phyloP scores from a whole-genome alignment of 495 filamentous ascomycete genomes.

The Aspergillus steynii region DNA sequence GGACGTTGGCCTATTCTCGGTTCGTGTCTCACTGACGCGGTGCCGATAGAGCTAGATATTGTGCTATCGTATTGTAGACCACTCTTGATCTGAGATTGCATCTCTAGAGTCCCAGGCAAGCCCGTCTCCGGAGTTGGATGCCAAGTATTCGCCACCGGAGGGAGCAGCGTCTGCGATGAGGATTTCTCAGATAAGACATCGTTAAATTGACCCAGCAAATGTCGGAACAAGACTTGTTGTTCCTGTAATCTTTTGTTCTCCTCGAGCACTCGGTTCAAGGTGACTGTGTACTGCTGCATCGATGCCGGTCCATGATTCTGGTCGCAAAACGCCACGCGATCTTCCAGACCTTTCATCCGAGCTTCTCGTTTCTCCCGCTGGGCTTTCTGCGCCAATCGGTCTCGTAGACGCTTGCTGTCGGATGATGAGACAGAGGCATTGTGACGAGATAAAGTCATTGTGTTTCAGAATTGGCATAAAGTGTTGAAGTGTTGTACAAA shows the following conservation, averaged over 20 bases:
- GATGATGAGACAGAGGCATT: slow-evolving; percentile 11
- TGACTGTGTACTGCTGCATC: background rate
- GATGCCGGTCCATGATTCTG: slow-evolving; percentile 6
- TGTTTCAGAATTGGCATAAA: background rate
- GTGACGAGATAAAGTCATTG: slow-evolving; percentile 6
- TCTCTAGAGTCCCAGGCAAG: background rate
- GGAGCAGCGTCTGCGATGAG: too few relatives aligned
- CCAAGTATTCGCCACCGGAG: background rate
- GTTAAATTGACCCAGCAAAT: background rate
- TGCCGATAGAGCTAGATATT: too few relatives aligned
- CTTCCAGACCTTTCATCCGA: slow-evolving; percentile 12
- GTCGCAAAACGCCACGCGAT: slow-evolving; percentile 16
- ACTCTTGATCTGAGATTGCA: background rate
- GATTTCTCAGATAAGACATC: background rate
- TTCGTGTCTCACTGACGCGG: too few relatives aligned
- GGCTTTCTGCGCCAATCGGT: slow-evolving; percentile 14
- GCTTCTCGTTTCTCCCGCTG: slow-evolving; percentile 16
- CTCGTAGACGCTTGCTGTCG: slow-evolving; percentile 18
- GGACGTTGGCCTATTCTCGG: too few relatives aligned
- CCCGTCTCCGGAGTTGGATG: background rate
- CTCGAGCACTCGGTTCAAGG: background rate
- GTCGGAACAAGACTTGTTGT: background rate
- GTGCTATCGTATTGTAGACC: too few relatives aligned
- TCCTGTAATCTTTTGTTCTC: background rate
- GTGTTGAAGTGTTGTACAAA: too few relatives aligned